Percentiles rank a stretch among this genome's conserved stretches.
Conservation (phyloP, 2,329 filamentous ascomycete species). For the Colletotrichum plurivorum region DNA sequence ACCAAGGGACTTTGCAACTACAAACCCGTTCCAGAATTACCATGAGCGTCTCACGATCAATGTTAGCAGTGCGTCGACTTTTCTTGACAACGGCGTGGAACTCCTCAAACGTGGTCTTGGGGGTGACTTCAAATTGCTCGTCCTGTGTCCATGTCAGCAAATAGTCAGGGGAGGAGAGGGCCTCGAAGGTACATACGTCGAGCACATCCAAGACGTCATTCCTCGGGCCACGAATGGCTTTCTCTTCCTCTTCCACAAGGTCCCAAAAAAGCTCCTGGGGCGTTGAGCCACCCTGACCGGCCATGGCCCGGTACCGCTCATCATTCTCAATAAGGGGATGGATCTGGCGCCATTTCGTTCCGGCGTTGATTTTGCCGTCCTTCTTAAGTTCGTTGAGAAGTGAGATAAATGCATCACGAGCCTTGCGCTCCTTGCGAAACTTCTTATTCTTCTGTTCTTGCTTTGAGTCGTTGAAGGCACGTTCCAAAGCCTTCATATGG, state of each 20-base stretch:
- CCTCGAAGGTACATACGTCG: constrained; percentile 72
- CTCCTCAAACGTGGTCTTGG: constrained; percentile 89
- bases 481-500: constrained; percentile 93
- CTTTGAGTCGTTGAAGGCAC: constrained; percentile 89
- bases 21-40: constrained; percentile 87
- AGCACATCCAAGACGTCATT: constrained; percentile 91
- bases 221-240: constrained; percentile 82
- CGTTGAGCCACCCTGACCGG: constrained; percentile 86
- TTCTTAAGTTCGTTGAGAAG: constrained; percentile 82
- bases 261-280: constrained; percentile 98
- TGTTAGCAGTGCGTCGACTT: constrained; percentile 89
- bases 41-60: constrained; percentile 83
- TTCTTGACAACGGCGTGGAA: constrained; percentile 86
- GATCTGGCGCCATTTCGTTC: constrained; percentile 90
- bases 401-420: constrained; percentile 83
- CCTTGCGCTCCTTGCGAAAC: constrained; percentile 85
- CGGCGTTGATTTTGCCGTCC: constrained; percentile 87
- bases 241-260: constrained; percentile 92
- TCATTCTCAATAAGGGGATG: constrained; percentile 83
- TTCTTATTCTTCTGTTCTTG: constrained; percentile 90
- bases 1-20: constrained; percentile 33
- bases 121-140: constrained; percentile 90
- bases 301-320: constrained; percentile 84
- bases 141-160: constrained; percentile 71
- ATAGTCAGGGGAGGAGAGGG: background rate